Conservation (phyloP, 2,329 filamentous ascomycete genomes). For the Nigrospora osmanthi region DNA sequence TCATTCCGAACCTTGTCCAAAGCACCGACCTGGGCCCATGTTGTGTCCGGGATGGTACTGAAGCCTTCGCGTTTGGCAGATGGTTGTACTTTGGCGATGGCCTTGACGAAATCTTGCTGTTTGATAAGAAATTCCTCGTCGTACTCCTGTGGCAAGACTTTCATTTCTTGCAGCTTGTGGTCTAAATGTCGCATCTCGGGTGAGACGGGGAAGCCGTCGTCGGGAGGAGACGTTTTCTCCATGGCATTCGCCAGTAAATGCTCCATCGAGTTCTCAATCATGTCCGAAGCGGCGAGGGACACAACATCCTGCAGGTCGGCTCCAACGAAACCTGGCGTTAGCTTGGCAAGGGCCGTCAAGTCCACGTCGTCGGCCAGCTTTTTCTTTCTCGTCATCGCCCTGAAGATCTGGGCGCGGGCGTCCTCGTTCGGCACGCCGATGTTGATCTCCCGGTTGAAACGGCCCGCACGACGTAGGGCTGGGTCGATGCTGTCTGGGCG, state of each 20-base stretch:
- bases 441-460: slow-evolving; percentile 79
- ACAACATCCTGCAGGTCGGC: slow-evolving; percentile 71
- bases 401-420: slow-evolving; percentile 71
- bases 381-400: slow-evolving; percentile 60
- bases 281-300: slow-evolving; percentile 31
- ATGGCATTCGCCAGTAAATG: neutral
- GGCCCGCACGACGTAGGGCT: slow-evolving; percentile 62
- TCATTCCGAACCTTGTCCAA: slow-evolving; percentile 72
- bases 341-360: slow-evolving; percentile 65
- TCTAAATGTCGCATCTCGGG: neutral
- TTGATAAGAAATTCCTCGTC: slow-evolving; percentile 20
- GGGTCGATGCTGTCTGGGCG: slow-evolving; percentile 80
- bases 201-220: neutral
- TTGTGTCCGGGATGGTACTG: slow-evolving; percentile 86
- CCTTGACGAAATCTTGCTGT: slow-evolving; percentile 62
- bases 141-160: neutral
- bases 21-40: slow-evolving; percentile 88
- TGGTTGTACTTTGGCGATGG: slow-evolving; percentile 67
- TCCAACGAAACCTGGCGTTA: slow-evolving; percentile 88
- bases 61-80: slow-evolving; percentile 91
- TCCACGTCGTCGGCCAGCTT: slow-evolving; percentile 63
- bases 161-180: too few species aligned
- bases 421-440: slow-evolving; percentile 78
- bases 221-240: neutral
- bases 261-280: slow-evolving; percentile 23